Evolutionary conservation across 306 rosid genomes (phyloP).

Genomic region (Cucurbita moschata): DNA sequence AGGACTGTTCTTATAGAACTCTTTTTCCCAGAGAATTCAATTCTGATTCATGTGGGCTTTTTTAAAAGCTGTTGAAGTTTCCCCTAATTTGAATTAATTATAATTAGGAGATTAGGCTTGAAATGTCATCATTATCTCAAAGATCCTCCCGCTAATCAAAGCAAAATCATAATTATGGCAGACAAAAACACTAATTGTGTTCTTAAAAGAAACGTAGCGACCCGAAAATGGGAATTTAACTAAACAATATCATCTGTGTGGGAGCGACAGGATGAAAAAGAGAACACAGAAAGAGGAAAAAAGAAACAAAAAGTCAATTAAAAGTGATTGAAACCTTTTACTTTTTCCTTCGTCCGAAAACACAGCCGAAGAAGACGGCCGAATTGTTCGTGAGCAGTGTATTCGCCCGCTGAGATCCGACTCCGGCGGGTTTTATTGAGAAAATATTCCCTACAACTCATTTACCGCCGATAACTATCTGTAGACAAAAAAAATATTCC

Average conservation of each 20-base stretch:
- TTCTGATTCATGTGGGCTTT: background rate
- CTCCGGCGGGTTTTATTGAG: slow-evolving; percentile 1
- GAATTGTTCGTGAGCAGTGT: background rate
- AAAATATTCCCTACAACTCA: background rate
- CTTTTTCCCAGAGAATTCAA: background rate
- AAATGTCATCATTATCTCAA: background rate
- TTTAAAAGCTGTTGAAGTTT: background rate
- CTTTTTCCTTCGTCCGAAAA: background rate
- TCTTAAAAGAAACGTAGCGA: too few species aligned
- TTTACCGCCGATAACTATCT: slow-evolving; percentile 1
- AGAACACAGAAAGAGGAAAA: background rate
- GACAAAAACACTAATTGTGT: too few species aligned
- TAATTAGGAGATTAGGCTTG: background rate
- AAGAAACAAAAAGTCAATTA: background rate
- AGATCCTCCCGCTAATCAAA: too few species aligned
- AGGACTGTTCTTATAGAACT: background rate
- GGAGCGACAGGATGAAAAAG: background rate
- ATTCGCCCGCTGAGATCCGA: background rate
- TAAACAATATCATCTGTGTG: background rate
- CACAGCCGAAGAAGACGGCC: slow-evolving; percentile 1
- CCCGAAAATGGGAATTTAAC: background rate
- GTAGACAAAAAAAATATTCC: background rate
- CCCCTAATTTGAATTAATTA: background rate
- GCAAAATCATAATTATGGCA: too few species aligned
- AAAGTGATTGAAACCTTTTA: background rate